Percentiles rank a stretch among this genome's conserved stretches.
phyloP scores from a whole-genome alignment of 1,284 basidiomycete genomes.

The Retiboletus flavoniger region DNA sequence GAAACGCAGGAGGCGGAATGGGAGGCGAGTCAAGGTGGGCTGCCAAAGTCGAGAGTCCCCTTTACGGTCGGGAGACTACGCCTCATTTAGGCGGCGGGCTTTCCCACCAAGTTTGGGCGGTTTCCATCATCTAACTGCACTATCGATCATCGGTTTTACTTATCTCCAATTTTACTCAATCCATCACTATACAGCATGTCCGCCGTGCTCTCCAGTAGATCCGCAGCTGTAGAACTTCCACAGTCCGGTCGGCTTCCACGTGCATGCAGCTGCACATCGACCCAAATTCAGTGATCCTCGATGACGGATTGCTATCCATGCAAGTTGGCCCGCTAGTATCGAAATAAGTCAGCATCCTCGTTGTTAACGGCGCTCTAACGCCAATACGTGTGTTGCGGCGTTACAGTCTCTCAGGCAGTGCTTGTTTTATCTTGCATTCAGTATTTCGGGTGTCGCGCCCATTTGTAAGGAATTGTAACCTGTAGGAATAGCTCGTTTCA shows the following conservation, averaged over 20 bases:
- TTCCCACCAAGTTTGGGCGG: slow-evolving; percentile 30
- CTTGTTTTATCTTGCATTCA: not conserved
- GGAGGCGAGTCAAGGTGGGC: slow-evolving; percentile 6
- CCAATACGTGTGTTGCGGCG: slow-evolving; percentile 9
- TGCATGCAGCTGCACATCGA: not conserved
- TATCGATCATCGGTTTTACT: slow-evolving; percentile 8
- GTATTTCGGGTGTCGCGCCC: not conserved
- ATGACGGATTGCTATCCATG: not conserved
- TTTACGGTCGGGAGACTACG: slow-evolving; percentile 26
- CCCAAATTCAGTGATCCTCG: not conserved
- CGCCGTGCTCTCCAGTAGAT: slow-evolving; percentile 3
- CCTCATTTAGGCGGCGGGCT: slow-evolving; percentile 25
- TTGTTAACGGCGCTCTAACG: slow-evolving; percentile 32
- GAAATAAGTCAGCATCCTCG: not conserved
- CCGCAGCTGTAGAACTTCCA: not conserved
- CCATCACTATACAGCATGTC: not conserved
- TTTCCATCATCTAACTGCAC: slow-evolving; percentile 1
- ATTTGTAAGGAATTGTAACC: too few relatives aligned
- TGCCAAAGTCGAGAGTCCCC: slow-evolving; percentile 15
- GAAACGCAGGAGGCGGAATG: slow-evolving; percentile 12
- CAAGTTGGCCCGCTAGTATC: not conserved
- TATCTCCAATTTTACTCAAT: too few relatives aligned
- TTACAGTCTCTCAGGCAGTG: not conserved
- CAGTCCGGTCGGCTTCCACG: not conserved
- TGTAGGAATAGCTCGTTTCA: too few relatives aligned